Percentiles rank a stretch among this genome's conserved stretches.
These are phyloP conservation scores for Solanum medicagineum DNA, from an alignment of 257 asterid species.

Conservation along the genomic window DNA sequence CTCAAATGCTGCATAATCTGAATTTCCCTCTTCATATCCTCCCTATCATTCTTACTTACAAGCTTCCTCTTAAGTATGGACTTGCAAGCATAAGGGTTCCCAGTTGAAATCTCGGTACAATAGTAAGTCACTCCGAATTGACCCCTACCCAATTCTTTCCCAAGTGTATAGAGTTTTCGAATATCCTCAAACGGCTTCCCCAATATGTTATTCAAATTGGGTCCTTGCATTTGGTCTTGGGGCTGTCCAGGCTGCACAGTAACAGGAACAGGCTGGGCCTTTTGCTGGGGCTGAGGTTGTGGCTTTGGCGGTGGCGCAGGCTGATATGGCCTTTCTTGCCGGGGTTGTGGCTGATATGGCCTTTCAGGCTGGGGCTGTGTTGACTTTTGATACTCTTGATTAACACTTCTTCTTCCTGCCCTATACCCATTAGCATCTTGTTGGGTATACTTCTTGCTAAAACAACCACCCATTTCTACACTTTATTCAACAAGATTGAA, in stretches of 20 bases:
- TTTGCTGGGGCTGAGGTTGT: slow-evolving; percentile 4
- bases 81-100: slow-evolving; percentile 46
- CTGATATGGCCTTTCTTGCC: not conserved
- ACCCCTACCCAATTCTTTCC: slow-evolving; percentile 58
- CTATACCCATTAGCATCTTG: slow-evolving; percentile 24
- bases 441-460: slow-evolving; percentile 27
- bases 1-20: slow-evolving; percentile 63
- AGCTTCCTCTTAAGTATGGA: slow-evolving; percentile 56
- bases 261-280: slow-evolving; percentile 5
- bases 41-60: slow-evolving; percentile 49
- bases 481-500: slow-evolving; percentile 14
- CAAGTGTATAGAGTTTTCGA: slow-evolving; percentile 32
- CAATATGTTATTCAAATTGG: slow-evolving; percentile 40
- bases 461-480: slow-evolving; percentile 47
- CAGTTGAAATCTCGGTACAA: slow-evolving; percentile 38
- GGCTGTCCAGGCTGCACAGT: slow-evolving; percentile 12
- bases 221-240: slow-evolving; percentile 16
- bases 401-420: slow-evolving; percentile 10
- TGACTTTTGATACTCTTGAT: slow-evolving; percentile 11
- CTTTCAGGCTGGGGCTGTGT: slow-evolving; percentile 5
- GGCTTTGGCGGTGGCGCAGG: not conserved
- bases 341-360: not conserved
- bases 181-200: slow-evolving; percentile 58
- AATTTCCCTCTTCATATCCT: slow-evolving; percentile 65
- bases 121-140: slow-evolving; percentile 57